phyloP scores from a whole-genome alignment of 2,329 filamentous ascomycete species.

The Arthrobotrys sphaeroides region DNA sequence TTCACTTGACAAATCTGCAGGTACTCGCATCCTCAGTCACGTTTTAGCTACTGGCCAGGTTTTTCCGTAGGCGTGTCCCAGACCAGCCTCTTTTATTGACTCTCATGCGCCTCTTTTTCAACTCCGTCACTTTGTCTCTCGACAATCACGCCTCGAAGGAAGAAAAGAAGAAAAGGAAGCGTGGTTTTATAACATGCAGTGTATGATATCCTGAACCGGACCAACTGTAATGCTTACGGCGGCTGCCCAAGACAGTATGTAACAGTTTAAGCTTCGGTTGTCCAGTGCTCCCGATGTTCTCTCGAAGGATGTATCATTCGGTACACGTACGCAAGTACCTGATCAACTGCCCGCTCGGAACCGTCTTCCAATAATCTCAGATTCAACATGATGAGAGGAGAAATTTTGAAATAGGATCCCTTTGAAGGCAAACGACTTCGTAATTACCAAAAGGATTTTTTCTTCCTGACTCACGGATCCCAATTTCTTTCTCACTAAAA shows the following conservation, averaged over 20 bases:
- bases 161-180: not conserved
- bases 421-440: slow-evolving; percentile 13
- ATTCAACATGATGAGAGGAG: not conserved
- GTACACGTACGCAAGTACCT: slow-evolving; percentile 10
- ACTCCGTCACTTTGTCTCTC: slow-evolving; percentile 28
- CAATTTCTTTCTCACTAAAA: not conserved
- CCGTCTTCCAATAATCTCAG: slow-evolving; percentile 20
- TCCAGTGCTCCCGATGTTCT: not conserved
- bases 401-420: not conserved
- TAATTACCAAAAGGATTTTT: slow-evolving; percentile 10
- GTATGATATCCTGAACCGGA: slow-evolving; percentile 31
- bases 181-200: not conserved
- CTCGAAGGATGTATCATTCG: not conserved
- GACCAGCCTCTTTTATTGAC: slow-evolving; percentile 18
- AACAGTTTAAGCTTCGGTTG: not conserved
- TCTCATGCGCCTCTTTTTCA: slow-evolving; percentile 24
- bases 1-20: slow-evolving; percentile 29
- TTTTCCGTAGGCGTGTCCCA: slow-evolving; percentile 13
- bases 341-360: not conserved
- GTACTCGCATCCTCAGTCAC: slow-evolving; percentile 35
- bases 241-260: slow-evolving; percentile 13
- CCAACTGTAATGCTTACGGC: slow-evolving; percentile 1
- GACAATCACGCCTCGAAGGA: slow-evolving; percentile 19
- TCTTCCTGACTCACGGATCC: slow-evolving; percentile 36
- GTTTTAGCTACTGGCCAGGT: slow-evolving; percentile 32